phyloP scores from a whole-genome alignment of 164 flowering plant genomes.

The Sextonia rubra region DNA sequence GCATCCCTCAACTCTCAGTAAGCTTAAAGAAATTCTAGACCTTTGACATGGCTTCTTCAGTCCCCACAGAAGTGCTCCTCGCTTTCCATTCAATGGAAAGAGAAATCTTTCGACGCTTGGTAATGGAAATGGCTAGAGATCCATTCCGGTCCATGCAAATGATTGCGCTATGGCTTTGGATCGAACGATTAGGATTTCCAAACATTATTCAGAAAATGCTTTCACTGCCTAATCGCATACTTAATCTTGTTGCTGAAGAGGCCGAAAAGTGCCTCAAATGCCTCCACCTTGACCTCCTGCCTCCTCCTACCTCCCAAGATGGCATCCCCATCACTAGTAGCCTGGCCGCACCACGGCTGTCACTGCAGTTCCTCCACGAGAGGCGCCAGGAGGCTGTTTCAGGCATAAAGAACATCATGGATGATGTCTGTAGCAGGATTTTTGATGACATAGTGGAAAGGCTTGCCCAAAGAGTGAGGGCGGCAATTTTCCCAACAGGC shows the following conservation, averaged over 20 bases:
- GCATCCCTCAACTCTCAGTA: not conserved
- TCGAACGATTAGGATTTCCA: not conserved
- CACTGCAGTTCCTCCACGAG: not conserved
- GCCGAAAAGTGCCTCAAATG: not conserved
- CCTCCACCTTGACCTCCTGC: not conserved
- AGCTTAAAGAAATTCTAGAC: not conserved
- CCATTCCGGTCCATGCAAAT: not conserved
- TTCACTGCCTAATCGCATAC: not conserved
- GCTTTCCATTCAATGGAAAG: constrained; percentile 5
- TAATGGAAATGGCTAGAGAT: not conserved
- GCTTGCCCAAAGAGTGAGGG: not conserved
- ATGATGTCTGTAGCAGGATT: not conserved
- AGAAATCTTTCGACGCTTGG: not conserved
- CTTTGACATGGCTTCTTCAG: not conserved
- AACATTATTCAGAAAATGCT: not conserved
- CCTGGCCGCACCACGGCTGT: not conserved
- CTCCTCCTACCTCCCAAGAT: not conserved
- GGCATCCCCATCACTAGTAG: not conserved
- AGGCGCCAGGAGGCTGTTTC: not conserved
- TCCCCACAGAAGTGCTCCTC: not conserved
- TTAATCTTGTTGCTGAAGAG: not conserved
- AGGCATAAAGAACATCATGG: not conserved
- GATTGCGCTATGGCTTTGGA: constrained; percentile 3
- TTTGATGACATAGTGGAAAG: not conserved
- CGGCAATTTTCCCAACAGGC: not conserved